phyloP scores from a whole-genome alignment of 768 basidiomycete species.

The Boletus subparvulus region DNA sequence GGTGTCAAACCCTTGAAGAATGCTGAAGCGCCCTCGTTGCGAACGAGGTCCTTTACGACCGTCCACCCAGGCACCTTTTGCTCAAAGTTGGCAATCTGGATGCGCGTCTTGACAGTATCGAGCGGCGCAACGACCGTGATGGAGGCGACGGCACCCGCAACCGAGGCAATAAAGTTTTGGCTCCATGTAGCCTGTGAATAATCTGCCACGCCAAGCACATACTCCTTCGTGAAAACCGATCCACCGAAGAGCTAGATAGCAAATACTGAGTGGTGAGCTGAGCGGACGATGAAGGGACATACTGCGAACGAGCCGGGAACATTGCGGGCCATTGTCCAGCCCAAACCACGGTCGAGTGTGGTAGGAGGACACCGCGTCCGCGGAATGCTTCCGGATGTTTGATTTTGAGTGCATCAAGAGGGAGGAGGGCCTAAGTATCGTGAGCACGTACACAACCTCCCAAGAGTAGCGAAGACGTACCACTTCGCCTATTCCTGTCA shows the following conservation, averaged over 20 bases:
- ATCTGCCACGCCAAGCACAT: slow-evolving; percentile 82
- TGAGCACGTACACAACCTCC: neutral
- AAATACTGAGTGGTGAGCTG: neutral
- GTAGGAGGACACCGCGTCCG: slow-evolving; percentile 83
- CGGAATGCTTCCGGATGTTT: slow-evolving; percentile 99
- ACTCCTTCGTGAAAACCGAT: slow-evolving; percentile 93
- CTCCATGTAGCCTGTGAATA: slow-evolving; percentile 95
- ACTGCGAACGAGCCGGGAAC: slow-evolving; percentile 96
- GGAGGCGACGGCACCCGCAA: slow-evolving; percentile 91
- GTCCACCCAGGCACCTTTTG: slow-evolving; percentile 74
- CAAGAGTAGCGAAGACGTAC: slow-evolving; percentile 41
- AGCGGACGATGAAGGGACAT: slow-evolving; percentile 31
- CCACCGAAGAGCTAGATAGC: slow-evolving; percentile 90
- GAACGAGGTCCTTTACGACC: slow-evolving; percentile 82
- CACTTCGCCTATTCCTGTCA: slow-evolving; percentile 91
- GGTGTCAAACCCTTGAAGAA: slow-evolving; percentile 98
- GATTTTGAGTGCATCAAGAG: slow-evolving; percentile 96
- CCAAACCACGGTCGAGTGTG: slow-evolving; percentile 94
- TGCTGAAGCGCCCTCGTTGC: slow-evolving; percentile 77
- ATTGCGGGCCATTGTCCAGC: slow-evolving; percentile 98
- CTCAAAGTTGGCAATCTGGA: slow-evolving; percentile 98
- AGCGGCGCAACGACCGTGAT: slow-evolving; percentile 96
- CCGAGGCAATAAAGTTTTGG: slow-evolving; percentile 95
- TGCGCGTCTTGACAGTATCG: slow-evolving; percentile 94
- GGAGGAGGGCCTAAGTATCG: slow-evolving; percentile 72